Evolutionary conservation across 257 asterid genomes (phyloP), one percentile per base, ranked within the genome.

Genomic region (Verbascum thapsus): DNA sequence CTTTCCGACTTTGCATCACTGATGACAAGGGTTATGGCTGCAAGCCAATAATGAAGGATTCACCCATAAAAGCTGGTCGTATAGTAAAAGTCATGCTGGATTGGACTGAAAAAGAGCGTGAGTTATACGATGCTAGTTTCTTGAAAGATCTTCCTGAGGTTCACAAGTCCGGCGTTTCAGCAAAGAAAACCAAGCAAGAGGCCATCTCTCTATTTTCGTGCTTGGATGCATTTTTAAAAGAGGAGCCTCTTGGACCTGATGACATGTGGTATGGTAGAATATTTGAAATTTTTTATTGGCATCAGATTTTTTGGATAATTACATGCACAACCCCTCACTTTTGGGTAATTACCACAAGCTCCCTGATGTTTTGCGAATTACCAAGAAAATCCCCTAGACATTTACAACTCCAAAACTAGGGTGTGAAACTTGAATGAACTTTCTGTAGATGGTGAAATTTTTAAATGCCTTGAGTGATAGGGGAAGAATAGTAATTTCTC

Each of bases 211-310:
- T 94, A 53, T 94, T 94, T 84, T 90, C 97, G 1, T 94, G 99
- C 71, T 74, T 94, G 71, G 96, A 94, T 78, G 88, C 96, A 53
- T 94, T 94, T 81, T 77, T 87, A 39, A 94, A 85, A 76, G 97
- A 90, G 82, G 99, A 94, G 74, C 99, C 97, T 15, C 70, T 94
- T 17, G 99, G 97, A 61, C 99, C 92, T 30, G 99, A 94, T 77
- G 99, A 94, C 74, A 94, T 90, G 99, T 94, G 99, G 99, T 90
- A 80, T 41, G 41, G 44, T 63, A 43, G 26, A 40, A 3, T 49
- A 49, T 43, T 38, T 62, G 16, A 51, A 37, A 38, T 44, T 66
- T 44, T 66, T 15, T 42, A 2, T 63, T 53, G 44, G 51, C 54
- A 26, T 18, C 5, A 6, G n/a, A n/a, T 26, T 26, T 26, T 26